A percentile compares a stretch with the other conserved stretches of the same genome.
phyloP scores from a whole-genome alignment of 345 rosid genomes.

The Jatropha curcas region DNA sequence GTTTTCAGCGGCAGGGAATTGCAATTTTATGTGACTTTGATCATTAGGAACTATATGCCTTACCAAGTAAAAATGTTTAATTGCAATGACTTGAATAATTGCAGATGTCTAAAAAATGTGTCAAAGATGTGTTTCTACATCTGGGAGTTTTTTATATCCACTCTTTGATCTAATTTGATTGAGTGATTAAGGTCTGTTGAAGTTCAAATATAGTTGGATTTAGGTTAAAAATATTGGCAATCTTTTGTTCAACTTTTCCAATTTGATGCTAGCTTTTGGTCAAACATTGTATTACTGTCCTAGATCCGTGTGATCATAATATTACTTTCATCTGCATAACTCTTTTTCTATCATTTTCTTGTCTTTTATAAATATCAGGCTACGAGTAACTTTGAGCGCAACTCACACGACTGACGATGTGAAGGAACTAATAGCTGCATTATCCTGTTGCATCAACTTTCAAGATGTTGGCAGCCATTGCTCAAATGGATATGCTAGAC shows the following conservation, averaged over 20 bases:
- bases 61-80: not conserved
- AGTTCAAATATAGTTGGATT: not conserved
- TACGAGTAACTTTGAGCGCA: conserved; percentile 76
- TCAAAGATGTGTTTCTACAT: not conserved
- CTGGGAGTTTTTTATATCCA: not conserved
- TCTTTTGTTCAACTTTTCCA: not conserved
- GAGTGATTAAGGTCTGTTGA: not conserved
- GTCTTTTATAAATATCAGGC: conserved; percentile 35
- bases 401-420: conserved; percentile 72
- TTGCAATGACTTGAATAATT: not conserved
- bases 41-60: not conserved
- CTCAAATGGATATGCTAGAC: conserved; percentile 21
- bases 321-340: not conserved
- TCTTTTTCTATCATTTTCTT: not conserved
- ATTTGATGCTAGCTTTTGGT: not conserved
- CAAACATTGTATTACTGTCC: not conserved
- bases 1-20: not conserved
- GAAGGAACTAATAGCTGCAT: conserved; percentile 64
- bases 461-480: conserved; percentile 29
- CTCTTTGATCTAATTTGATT: not conserved
- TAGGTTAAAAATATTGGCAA: not conserved
- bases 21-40: not conserved
- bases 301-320: not conserved
- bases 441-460: conserved; percentile 54
- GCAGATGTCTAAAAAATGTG: not conserved